Evolutionary conservation across 2,329 filamentous ascomycete genomes (phyloP), one percentile per base, ranked within the genome.

Genomic region (Beauveria rudraprayagi): DNA sequence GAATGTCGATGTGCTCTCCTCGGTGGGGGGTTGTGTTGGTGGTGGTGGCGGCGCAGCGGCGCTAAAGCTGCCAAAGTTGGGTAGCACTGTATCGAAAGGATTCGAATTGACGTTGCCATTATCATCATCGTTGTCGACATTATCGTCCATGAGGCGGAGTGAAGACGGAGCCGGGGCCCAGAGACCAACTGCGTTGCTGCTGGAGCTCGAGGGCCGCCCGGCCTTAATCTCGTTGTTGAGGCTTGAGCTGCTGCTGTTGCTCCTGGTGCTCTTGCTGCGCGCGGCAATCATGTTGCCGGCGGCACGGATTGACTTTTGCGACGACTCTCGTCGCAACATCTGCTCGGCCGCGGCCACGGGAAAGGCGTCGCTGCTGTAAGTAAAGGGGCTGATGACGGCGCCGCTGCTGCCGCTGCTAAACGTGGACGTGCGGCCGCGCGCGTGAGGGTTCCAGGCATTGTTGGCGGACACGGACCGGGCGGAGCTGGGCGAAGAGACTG

Each of bases 361-460:
- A 30, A 78, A 70, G 6, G 77, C 76, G 61, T 79, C 76, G 16
- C 74, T 69, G 41, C 40, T 60, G 65, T 77, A 78, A 2, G 71
- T 66, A 62, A 77, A 74, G 0, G 73, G 71, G 19, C 70, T 73
- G 53, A 72, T 70, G 56, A 74, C 66, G 8, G 71, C 67, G 5
- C 65, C 66, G 5, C 65, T 67, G 6, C 65, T 67, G 30, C 53
- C 55, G 54, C 52, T 66, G 58, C 65, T 63, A 53, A 70, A 59
- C 5, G 70, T 70, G 22, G 71, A 67, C 2, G 72, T 69, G 16
- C 78, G 76, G 5, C 75, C 73, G 3, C 78, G 76, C 3, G 73
- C 61, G 52, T 60, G 68, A 7, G 51, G 28, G 14, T 62, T 73
- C 65, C 55, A 69, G 47, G 74, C 67, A 61, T 68, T 64, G 55